Conservation (phyloP, 306 rosid genomes). For the Inga leiocalycina region DNA sequence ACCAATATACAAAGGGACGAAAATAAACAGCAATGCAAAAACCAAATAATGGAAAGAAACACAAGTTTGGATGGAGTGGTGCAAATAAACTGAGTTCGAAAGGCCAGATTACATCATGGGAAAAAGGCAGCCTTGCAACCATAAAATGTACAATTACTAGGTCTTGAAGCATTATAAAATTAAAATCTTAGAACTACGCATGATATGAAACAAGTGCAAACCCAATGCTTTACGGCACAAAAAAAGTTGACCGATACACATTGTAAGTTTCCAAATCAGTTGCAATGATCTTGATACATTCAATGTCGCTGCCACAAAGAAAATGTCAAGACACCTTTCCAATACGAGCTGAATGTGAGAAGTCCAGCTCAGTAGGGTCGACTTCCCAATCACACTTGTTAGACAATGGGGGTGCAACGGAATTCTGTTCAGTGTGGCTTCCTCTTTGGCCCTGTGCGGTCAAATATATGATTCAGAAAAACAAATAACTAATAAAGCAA, state of each 20-base stretch:
- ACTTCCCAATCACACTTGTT: slow-evolving; percentile 99
- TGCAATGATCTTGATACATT: background rate
- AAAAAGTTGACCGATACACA: slow-evolving; percentile 24
- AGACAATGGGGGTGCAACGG: slow-evolving; percentile 88
- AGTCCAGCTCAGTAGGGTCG: slow-evolving; percentile 92
- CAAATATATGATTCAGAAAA: slow-evolving; percentile 24
- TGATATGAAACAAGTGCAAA: slow-evolving; percentile 8
- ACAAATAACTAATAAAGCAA: background rate
- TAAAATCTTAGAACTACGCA: background rate
- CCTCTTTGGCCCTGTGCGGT: slow-evolving; percentile 92
- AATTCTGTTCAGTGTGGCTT: slow-evolving; percentile 87
- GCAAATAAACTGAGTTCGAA: slow-evolving; percentile 10
- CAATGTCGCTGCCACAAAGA: background rate
- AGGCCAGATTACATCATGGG: background rate
- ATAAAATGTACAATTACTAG: slow-evolving; percentile 7
- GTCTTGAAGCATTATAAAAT: slow-evolving; percentile 20
- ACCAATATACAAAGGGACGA: slow-evolving; percentile 6
- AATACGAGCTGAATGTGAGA: slow-evolving; percentile 68
- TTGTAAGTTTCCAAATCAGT: slow-evolving; percentile 7
- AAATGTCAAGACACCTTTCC: slow-evolving; percentile 67
- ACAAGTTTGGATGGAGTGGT: background rate
- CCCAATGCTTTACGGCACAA: background rate
- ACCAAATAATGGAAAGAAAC: slow-evolving; percentile 18
- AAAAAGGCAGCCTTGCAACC: background rate
- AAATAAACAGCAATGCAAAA: slow-evolving; percentile 1